Evolutionary conservation across 305 asterid species (phyloP), one percentile per base, ranked within the genome.

Genomic region (Caryopteris hybrid): DNA sequence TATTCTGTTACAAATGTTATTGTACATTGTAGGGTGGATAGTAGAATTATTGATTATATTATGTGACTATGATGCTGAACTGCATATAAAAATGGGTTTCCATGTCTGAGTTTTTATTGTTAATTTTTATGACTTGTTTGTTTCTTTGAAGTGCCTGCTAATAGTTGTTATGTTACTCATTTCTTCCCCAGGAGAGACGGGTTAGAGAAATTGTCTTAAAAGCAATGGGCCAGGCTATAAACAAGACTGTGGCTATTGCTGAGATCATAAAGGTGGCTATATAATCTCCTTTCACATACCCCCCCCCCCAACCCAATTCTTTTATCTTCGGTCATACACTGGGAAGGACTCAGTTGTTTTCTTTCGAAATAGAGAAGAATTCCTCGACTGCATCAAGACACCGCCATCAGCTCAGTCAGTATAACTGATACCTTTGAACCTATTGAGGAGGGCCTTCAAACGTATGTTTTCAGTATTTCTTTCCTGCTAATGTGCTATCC

Each of bases 181-280:
- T 18, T 54, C 46, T 65, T 62, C 64, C 74, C 23, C 71, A 92
- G 98, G 99, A 93, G 83, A 82, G 87, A 72, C 86, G 69, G 71
- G 93, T 80, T 20, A 80, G 68, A 66, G 96, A 93, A 83, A 93
- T 90, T 71, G 96, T 88, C 69, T 77, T 93, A 80, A 93, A 90
- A 81, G 99, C 97, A 70, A 93, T 90, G 99, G 99, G 99, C 14
- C 96, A 88, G 78, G 99, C 97, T 6, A 88, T 93, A 68, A 90
- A 89, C 89, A 93, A 90, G 84, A 80, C 96, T 13, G 97, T 93
- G 51, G 95, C 91, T 56, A 79, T 90, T 76, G 86, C 96, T 20
- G 97, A 93, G 80, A 81, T 85, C 74, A 78, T 90, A 47, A 93
- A 93, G 99, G 99, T 86, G 75, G 66, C 38, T 56, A 41, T 66